Evolutionary conservation across 352 stramenopile genomes (phyloP).

Genomic region (Globisporangium echinulatum): DNA sequence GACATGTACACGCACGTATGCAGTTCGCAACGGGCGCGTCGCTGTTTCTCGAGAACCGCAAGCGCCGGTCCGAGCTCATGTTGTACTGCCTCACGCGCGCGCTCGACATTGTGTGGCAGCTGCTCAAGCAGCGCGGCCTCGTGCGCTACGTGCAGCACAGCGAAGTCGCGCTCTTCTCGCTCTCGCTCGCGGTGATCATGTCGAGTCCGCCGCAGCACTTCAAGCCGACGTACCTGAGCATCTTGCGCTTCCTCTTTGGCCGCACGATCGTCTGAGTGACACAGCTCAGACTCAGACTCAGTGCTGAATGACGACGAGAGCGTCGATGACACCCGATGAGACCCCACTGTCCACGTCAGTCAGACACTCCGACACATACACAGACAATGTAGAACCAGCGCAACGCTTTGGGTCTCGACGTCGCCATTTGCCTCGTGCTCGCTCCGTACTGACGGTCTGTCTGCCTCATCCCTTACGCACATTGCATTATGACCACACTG

Average conservation of each 20-base stretch:
- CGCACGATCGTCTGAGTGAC: constrained; percentile 54
- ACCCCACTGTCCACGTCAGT: no score
- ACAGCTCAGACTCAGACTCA: no score
- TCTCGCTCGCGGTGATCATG: constrained; percentile 84
- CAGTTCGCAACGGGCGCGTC: constrained; percentile 52
- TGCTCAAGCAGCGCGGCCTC: constrained; percentile 58
- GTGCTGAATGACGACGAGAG: no score
- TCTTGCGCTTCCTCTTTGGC: constrained; percentile 82
- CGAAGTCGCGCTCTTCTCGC: constrained; percentile 76
- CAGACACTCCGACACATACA: no score
- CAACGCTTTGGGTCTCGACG: no score
- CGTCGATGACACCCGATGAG: no score
- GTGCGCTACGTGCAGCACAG: constrained; percentile 72
- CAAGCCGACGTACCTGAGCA: constrained; percentile 79
- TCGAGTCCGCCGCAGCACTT: constrained; percentile 72
- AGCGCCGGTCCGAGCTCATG: constrained; percentile 82
- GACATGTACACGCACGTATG: not conserved
- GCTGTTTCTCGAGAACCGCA: constrained; percentile 76
- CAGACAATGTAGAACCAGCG: no score
- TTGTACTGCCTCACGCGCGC: constrained; percentile 71
- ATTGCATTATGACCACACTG: no score
- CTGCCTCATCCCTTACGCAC: no score
- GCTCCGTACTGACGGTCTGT: no score
- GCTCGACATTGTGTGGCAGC: constrained; percentile 76
- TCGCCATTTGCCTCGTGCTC: no score